These are phyloP conservation scores for Ophiosphaerella narmari DNA, from an alignment of 2,329 filamentous ascomycete species.

Conservation along the genomic window DNA sequence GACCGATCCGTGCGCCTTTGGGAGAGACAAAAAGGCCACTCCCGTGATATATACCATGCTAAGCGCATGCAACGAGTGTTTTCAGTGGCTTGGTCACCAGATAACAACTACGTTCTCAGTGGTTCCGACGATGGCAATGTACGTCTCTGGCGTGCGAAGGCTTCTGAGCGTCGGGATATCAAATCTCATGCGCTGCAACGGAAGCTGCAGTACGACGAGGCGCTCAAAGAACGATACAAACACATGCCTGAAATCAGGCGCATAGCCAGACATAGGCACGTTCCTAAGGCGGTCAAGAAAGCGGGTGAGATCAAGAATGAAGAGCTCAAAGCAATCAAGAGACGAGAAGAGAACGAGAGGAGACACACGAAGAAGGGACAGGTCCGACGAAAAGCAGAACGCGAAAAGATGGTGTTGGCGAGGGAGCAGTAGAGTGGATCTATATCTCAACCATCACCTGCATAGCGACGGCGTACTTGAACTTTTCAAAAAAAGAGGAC, in stretches of 20 bases:
- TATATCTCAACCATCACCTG: conserved; percentile 13
- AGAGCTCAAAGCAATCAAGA: conserved; percentile 85
- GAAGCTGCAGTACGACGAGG: conserved; percentile 88
- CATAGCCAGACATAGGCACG: conserved; percentile 87
- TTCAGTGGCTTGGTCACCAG: conserved; percentile 81
- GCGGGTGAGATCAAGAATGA: conserved; percentile 91
- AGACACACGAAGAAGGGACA: conserved; percentile 87
- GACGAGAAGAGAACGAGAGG: conserved; percentile 90
- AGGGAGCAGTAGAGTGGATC: conserved; percentile 57
- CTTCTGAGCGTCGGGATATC: conserved; percentile 80
- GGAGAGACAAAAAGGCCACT: conserved; percentile 79
- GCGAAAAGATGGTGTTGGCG: conserved; percentile 90
- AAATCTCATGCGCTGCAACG: conserved; percentile 84
- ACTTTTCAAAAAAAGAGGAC: neutral
- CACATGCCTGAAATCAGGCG: conserved; percentile 97
- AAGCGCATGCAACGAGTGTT: conserved; percentile 98
- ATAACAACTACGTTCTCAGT: conserved; percentile 85
- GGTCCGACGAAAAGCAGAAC: conserved; percentile 72
- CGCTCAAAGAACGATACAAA: conserved; percentile 79
- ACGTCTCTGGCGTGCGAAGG: conserved; percentile 85
- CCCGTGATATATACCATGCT: conserved; percentile 93
- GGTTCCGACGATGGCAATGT: conserved; percentile 94
- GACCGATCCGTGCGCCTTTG: conserved; percentile 87
- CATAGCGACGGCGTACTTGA: conserved; percentile 42
- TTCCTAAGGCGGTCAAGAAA: conserved; percentile 95